Conservation (phyloP, 345 rosid species). For the Mercurialis annua region DNA sequence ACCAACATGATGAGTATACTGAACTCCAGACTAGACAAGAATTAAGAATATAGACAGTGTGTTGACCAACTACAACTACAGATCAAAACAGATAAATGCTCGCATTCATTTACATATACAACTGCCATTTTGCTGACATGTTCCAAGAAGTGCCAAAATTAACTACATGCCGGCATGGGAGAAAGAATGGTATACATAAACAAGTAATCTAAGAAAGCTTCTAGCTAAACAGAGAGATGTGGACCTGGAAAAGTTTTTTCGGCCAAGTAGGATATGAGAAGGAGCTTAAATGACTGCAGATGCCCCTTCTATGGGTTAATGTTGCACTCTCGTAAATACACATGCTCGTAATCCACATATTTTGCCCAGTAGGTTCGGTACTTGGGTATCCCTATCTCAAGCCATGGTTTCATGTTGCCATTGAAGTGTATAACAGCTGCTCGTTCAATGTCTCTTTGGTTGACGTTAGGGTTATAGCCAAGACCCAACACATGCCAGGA, state of each 20-base stretch:
- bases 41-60: not conserved
- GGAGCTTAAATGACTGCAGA: not conserved
- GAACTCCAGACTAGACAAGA: no score
- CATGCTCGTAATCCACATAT: slow-evolving; percentile 59
- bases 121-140: slow-evolving; percentile 12
- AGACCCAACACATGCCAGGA: slow-evolving; percentile 75
- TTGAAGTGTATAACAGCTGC: slow-evolving; percentile 78
- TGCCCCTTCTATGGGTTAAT: slow-evolving; percentile 43
- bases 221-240: slow-evolving; percentile 12
- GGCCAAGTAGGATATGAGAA: not conserved
- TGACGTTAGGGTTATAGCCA: slow-evolving; percentile 75
- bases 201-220: slow-evolving; percentile 21
- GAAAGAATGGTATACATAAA: slow-evolving; percentile 31
- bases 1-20: no score
- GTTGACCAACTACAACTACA: not conserved
- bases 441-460: slow-evolving; percentile 62
- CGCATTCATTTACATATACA: slow-evolving; percentile 15
- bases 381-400: slow-evolving; percentile 81
- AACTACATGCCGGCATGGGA: slow-evolving; percentile 5
- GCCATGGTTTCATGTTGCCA: slow-evolving; percentile 89
- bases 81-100: not conserved
- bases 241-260: slow-evolving; percentile 27
- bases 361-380: slow-evolving; percentile 70
- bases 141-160: slow-evolving; percentile 5
- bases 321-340: slow-evolving; percentile 76